Evolutionary conservation across 1,139 yeast genomes (phyloP).

Genomic region (Waltiozyma sp.): DNA sequence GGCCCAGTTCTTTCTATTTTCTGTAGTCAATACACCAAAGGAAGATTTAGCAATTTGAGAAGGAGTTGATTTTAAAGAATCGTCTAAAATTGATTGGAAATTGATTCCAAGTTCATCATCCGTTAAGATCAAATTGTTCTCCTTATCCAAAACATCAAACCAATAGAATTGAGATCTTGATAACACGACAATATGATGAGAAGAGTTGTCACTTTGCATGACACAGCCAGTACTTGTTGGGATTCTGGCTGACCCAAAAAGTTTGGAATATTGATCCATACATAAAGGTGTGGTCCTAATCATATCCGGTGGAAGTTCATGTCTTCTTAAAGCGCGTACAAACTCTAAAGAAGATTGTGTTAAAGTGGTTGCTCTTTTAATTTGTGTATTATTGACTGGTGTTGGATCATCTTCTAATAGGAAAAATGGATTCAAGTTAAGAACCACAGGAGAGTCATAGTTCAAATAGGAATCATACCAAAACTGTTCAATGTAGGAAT

Average conservation of each 20-base stretch:
- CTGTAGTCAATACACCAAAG: constrained; percentile 83
- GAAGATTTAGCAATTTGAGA: constrained; percentile 70
- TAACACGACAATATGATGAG: constrained; percentile 76
- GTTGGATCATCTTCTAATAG: constrained; percentile 86
- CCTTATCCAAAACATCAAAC: constrained; percentile 78
- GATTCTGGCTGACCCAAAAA: constrained; percentile 79
- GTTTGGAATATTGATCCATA: constrained; percentile 81
- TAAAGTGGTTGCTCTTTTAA: constrained; percentile 73
- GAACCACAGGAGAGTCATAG: constrained; percentile 81
- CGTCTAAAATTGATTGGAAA: constrained; percentile 64
- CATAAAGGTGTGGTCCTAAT: constrained; percentile 64
- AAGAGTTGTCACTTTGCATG: constrained; percentile 66
- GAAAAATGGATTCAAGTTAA: constrained; percentile 80
- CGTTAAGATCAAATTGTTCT: constrained; percentile 51
- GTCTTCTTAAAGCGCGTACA: constrained; percentile 64
- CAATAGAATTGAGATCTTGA: constrained; percentile 85
- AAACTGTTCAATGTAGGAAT: constrained; percentile 82
- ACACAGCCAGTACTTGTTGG: constrained; percentile 76
- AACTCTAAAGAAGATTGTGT: constrained; percentile 70
- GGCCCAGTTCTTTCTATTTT: constrained; percentile 81
- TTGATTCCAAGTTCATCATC: constrained; percentile 70
- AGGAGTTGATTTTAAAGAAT: constrained; percentile 49
- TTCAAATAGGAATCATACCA: constrained; percentile 86
- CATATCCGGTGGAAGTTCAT: constrained; percentile 64
- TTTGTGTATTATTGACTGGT: constrained; percentile 61